Percentiles rank a stretch among this genome's conserved stretches.
Conservation (phyloP, 106 monocot species). For the Xerophyta viscosa region DNA sequence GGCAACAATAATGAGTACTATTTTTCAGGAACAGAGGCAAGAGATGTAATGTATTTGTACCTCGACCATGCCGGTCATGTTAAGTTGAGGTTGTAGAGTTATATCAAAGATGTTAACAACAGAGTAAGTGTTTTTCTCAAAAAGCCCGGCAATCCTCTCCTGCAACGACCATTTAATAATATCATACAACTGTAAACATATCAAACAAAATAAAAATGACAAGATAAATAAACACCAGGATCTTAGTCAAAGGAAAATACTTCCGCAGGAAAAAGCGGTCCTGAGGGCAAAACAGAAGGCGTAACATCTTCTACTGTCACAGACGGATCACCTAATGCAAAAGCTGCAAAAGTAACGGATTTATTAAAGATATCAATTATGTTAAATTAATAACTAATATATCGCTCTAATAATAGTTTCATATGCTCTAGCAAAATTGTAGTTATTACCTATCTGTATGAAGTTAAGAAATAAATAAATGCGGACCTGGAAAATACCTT, state of each 20-base stretch:
- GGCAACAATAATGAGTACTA: no score
- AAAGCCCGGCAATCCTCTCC: constrained; percentile 76
- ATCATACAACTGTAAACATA: background rate
- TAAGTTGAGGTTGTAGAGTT: constrained; percentile 87
- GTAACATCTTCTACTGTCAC: constrained; percentile 71
- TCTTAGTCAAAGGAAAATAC: constrained; percentile 18
- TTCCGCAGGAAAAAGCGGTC: constrained; percentile 81
- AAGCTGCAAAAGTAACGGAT: constrained; percentile 28
- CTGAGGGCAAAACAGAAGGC: constrained; percentile 50
- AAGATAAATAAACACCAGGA: background rate
- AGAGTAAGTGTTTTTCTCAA: constrained; percentile 85
- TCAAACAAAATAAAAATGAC: background rate
- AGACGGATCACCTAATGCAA: constrained; percentile 74
- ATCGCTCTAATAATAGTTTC: no score
- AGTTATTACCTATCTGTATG: no score
- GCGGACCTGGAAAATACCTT: constrained; percentile 88
- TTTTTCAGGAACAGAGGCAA: background rate
- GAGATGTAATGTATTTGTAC: constrained; percentile 18
- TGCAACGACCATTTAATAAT: no score
- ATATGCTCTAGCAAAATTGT: no score
- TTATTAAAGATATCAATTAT: no score
- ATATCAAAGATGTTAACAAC: constrained; percentile 98
- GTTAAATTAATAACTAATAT: no score
- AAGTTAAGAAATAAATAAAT: no score
- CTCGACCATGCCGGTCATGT: constrained; percentile 91